Percentiles rank a stretch among this genome's conserved stretches.
These are phyloP conservation scores for Yamadazyma epiphylla DNA, from an alignment of 1,139 yeast genomes.

Conservation along the genomic window DNA sequence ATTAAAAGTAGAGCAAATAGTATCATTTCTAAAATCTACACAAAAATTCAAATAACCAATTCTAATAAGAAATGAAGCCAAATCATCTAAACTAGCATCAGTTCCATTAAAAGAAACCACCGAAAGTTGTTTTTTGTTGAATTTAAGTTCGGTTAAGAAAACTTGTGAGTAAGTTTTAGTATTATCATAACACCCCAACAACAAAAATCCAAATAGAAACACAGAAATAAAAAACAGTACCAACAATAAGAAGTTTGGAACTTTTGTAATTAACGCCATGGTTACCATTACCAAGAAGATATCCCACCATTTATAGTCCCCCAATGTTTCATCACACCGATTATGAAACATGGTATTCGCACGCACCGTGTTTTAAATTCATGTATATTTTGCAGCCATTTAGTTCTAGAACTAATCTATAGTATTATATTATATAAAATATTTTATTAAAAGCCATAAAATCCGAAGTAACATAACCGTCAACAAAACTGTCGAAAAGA, in stretches of 20 bases:
- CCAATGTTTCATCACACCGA: too few relatives aligned
- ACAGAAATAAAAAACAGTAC: constrained; percentile 32
- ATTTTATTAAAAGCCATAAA: background rate
- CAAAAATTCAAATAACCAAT: constrained; percentile 55
- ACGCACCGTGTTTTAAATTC: too few relatives aligned
- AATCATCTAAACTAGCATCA: constrained; percentile 5
- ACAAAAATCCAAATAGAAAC: constrained; percentile 45
- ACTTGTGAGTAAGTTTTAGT: constrained; percentile 39
- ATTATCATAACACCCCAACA: constrained; percentile 48
- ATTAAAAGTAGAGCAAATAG: constrained; percentile 30
- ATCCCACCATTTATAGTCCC: too few relatives aligned
- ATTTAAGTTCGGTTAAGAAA: constrained; percentile 42
- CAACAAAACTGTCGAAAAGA: constrained; percentile 10
- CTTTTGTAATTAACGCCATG: constrained; percentile 6
- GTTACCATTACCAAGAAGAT: too few relatives aligned
- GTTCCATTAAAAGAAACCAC: constrained; percentile 17
- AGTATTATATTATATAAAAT: too few relatives aligned
- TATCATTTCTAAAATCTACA: constrained; percentile 22
- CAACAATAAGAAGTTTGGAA: constrained; percentile 14
- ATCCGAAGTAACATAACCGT: constrained; percentile 2
- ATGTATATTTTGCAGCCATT: constrained; percentile 1
- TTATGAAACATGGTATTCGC: too few relatives aligned
- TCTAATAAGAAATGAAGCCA: constrained; percentile 32
- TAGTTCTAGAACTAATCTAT: too few relatives aligned
- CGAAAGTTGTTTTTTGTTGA: constrained; percentile 40